Evolutionary conservation across 2,329 filamentous ascomycete species (phyloP), one percentile per base, ranked within the genome.

Genomic region (Drechslerella coelobrocha): DNA sequence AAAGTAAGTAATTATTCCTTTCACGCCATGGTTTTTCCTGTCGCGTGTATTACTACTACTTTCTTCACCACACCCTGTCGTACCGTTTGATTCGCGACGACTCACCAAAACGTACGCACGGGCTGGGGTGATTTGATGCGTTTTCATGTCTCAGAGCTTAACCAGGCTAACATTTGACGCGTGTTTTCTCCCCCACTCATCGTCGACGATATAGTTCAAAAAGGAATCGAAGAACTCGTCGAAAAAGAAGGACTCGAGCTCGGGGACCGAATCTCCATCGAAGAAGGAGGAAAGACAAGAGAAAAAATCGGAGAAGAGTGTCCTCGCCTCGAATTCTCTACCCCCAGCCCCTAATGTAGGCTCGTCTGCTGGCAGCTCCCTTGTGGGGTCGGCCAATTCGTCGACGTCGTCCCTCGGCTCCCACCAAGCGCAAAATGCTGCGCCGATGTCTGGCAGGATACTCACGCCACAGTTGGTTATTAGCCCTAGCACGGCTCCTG

Each of bases 401-500:
- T 71, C 60, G 47, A 61, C 72, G 50, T 66, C 72, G n/a, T 73
- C 71, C n/a, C 52, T 63, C 12, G 60, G 61, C 34, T 75, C 74
- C 43, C 75, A 76, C 29, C 73, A 63, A 17, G 68, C 75, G 34
- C 73, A 73, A 23, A 75, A 72, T 72, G 74, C 72, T 61, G 68
- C 73, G 31, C 73, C 75, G 24, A 60, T 72, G 51, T 73, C 74
- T 12, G 75, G 75, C 3, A 76, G 76, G 29, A 76, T 79, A 59
- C 97, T 93, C 78, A 90, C 91, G 79, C 92, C 92, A 75, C 91
- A 94, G 84, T 83, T 89, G 82, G 74, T 71, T 47, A 76, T 76
- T 24, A 73, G 72, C 59, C 72, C 53, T 68, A 56, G 68, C 56
- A 62, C 43, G 45, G 57, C 62, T 69, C 75, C 73, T 62, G 73